phyloP scores from a whole-genome alignment of 2,329 filamentous ascomycete species.

The Penicillium frequentans region DNA sequence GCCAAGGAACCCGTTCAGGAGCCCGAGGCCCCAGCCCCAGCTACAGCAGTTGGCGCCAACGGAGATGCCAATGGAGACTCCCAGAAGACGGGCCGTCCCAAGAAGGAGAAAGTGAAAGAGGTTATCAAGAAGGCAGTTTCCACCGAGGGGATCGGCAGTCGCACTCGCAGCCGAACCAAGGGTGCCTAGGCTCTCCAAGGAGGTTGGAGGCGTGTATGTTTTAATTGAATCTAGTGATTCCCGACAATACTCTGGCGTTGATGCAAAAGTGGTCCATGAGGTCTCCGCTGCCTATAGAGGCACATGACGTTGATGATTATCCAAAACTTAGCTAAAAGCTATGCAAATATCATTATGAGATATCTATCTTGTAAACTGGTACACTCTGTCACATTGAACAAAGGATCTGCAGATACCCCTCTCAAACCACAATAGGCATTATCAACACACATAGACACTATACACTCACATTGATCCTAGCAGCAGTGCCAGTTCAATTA shows the following conservation, averaged over 20 bases:
- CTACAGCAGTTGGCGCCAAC: conserved; percentile 12
- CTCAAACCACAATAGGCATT: no score
- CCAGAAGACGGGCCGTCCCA: conserved; percentile 32
- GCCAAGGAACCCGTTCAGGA: conserved; percentile 14
- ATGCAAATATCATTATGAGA: not conserved
- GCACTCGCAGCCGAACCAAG: conserved; percentile 42
- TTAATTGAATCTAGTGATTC: not conserved
- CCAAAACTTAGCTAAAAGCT: not conserved
- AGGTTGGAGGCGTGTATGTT: not conserved
- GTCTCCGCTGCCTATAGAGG: not conserved
- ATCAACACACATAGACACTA: no score
- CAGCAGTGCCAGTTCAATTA: no score
- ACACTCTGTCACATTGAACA: no score
- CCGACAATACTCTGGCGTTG: not conserved
- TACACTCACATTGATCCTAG: no score
- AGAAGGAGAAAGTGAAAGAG: conserved; percentile 32
- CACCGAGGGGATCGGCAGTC: conserved; percentile 37
- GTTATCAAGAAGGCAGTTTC: conserved; percentile 27
- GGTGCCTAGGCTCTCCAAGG: conserved; percentile 10
- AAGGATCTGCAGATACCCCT: no score
- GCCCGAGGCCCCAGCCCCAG: conserved; percentile 2
- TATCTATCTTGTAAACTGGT: not conserved
- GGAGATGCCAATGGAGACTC: conserved; percentile 29
- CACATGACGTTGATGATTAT: not conserved
- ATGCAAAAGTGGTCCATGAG: not conserved